Evolutionary conservation across 1,284 basidiomycete genomes (phyloP).

Genomic region (Cystobasidiaceae sp.): DNA sequence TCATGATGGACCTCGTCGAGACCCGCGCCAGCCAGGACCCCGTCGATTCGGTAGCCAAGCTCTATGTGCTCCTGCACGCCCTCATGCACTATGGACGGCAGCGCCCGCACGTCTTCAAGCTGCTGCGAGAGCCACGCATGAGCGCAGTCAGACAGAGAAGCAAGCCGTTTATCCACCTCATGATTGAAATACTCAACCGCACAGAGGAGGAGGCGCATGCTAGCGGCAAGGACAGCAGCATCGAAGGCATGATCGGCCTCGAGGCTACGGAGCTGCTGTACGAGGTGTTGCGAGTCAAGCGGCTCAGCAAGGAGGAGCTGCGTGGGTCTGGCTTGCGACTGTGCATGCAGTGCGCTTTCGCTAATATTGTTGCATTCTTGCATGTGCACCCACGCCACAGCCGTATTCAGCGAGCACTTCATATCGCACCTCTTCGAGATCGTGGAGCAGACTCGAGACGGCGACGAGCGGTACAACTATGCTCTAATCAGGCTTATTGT

Average conservation of each 20-base stretch:
- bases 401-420: conserved; percentile 72
- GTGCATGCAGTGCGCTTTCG: not conserved
- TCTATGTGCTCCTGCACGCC: conserved; percentile 22
- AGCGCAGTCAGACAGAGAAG: conserved; percentile 74
- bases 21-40: conserved; percentile 41
- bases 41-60: conserved; percentile 5
- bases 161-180: conserved; percentile 67
- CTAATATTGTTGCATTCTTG: not conserved
- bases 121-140: conserved; percentile 59
- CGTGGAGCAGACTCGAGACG: conserved; percentile 81
- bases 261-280: conserved; percentile 68
- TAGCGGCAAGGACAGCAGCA: conserved; percentile 7
- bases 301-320: conserved; percentile 66
- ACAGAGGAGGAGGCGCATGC: conserved; percentile 45
- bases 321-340: conserved; percentile 54
- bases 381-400: conserved; percentile 51
- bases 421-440: conserved; percentile 88
- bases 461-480: conserved; percentile 91
- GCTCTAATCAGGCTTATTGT: conserved; percentile 88
- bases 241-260: conserved; percentile 28
- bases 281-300: conserved; percentile 84
- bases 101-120: conserved; percentile 28
- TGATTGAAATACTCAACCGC: conserved; percentile 55
- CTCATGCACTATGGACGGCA: conserved; percentile 17
- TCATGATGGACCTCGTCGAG: conserved; percentile 63